Base-by-base conservation (phyloP, 78 protist genomes). In the Dictyostelium purpureum region DNA sequence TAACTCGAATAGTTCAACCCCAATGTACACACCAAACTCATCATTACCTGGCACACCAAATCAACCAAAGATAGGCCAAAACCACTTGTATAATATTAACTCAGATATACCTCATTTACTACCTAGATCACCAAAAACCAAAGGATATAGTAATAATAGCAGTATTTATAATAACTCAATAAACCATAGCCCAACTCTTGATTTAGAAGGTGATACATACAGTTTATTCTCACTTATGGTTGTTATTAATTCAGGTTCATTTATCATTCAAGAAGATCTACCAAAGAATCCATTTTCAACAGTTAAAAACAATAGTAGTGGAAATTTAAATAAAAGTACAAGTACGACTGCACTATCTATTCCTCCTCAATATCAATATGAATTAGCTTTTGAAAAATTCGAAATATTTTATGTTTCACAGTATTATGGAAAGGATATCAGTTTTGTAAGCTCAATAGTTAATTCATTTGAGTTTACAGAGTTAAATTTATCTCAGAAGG, bases 381-480 rank as follows among this genome's bases (percentile, higher is more conserved):
- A 38, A 52, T 56, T 85, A 10, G 42, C 40, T 6, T 85, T 85
- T 73, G 76, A 73, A 73, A 37, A 70, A 26, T 61, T 85, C 42
- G 92, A 85, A 31, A 28, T 73, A 10, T 85, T 73, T 42, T 59
- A 70, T 61, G 92, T 85, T 51, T 28, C 43, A 11, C 26, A 61
- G 21, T 85, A 85, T 24, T 85, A 26, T 85, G 80, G 82, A n/a
- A 77, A 76, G 35, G 92, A 85, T 61, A 85, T 85, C 43, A 52
- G 38, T 42, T 85, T 83, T 47, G 49, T 73, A 1, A 85, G 70
- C 45, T 26, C 67, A 11, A 45, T 52, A 28, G 42, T 85, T 42
- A 33, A 26, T 21, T 47, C 71, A 57, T n/a, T 85, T 7, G 52
- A 70, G 1, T 49, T 85, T 12, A 70, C 33, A n/a, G 92, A 73